Conservation (phyloP, 2,329 filamentous ascomycete genomes). For the Atkinsonella texensis region DNA sequence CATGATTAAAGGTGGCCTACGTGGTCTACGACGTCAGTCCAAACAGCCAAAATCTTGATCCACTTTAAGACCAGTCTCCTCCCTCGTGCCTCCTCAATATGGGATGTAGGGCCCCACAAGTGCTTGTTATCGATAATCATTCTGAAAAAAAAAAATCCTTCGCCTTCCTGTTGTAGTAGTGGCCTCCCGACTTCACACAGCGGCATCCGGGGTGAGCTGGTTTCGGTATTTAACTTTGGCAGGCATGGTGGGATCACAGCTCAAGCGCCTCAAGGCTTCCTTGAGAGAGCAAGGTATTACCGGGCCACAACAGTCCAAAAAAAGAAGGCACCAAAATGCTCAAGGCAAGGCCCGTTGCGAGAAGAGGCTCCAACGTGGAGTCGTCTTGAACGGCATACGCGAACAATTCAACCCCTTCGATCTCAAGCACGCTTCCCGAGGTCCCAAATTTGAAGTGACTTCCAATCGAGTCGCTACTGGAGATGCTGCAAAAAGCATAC, state of each 20-base stretch:
- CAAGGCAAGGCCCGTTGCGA: conserved; percentile 54
- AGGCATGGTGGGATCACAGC: conserved; percentile 84
- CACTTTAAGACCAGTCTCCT: conserved; percentile 1
- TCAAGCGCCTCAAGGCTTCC: conserved; percentile 90
- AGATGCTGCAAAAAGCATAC: conserved; percentile 44
- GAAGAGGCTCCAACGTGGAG: conserved; percentile 64
- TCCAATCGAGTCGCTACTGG: conserved; percentile 46
- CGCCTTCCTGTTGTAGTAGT: background rate
- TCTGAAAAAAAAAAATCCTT: conserved; percentile 4
- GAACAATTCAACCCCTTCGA: conserved; percentile 98
- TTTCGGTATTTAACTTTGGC: conserved; percentile 2
- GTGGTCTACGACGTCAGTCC: background rate
- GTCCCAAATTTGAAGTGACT: conserved; percentile 76
- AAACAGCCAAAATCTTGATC: conserved; percentile 11
- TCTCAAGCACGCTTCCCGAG: conserved; percentile 65
- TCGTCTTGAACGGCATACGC: conserved; percentile 73
- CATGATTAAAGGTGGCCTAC: background rate
- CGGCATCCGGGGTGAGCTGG: conserved; percentile 6
- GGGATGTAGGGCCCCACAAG: background rate
- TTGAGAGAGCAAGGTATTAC: conserved; percentile 81
- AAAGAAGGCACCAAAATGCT: conserved; percentile 68
- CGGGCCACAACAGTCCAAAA: conserved; percentile 88
- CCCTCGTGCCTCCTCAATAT: background rate
- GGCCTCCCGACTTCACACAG: background rate
- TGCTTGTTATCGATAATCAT: conserved; percentile 9